Conservation (phyloP, 768 basidiomycete species). For the Boletus edulis region DNA sequence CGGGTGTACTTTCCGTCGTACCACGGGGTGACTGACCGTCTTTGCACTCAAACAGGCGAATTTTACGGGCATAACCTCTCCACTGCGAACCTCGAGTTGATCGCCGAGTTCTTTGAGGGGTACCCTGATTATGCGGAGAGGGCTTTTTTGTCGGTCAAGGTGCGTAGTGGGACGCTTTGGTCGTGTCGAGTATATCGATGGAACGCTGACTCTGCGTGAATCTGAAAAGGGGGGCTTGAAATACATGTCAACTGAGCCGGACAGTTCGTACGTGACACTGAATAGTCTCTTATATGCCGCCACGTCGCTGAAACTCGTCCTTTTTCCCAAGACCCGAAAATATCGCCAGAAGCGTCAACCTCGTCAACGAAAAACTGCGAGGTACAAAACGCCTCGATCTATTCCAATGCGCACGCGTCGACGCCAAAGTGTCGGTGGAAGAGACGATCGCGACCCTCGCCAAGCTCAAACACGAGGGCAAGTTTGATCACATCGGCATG, state of each 20-base stretch:
- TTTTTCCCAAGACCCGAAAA: constrained; percentile 30
- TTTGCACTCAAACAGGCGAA: constrained; percentile 34
- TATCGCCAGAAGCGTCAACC: constrained; percentile 44
- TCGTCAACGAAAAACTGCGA: constrained; percentile 44
- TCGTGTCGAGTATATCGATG: background rate
- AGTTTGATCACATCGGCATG: constrained; percentile 54
- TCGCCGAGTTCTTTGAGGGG: constrained; percentile 46
- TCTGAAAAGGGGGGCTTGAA: background rate
- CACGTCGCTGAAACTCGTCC: background rate
- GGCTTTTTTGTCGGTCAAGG: constrained; percentile 37
- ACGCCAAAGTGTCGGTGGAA: constrained; percentile 44
- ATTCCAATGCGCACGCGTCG: constrained; percentile 54
- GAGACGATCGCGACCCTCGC: constrained; percentile 42
- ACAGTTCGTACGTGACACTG: constrained; percentile 30
- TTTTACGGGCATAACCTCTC: constrained; percentile 52
- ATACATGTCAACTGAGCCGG: constrained; percentile 2
- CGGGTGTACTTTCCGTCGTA: too few species aligned
- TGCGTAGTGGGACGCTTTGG: background rate
- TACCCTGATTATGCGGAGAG: constrained; percentile 35
- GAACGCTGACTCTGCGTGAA: too few species aligned
- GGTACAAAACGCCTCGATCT: constrained; percentile 58
- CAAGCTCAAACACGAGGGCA: constrained; percentile 30
- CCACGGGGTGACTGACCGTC: background rate
- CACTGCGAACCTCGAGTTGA: constrained; percentile 46
- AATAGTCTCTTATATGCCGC: background rate